These are phyloP conservation scores for Populus davidiana DNA, from an alignment of 345 rosid genomes.

Conservation along the genomic window DNA sequence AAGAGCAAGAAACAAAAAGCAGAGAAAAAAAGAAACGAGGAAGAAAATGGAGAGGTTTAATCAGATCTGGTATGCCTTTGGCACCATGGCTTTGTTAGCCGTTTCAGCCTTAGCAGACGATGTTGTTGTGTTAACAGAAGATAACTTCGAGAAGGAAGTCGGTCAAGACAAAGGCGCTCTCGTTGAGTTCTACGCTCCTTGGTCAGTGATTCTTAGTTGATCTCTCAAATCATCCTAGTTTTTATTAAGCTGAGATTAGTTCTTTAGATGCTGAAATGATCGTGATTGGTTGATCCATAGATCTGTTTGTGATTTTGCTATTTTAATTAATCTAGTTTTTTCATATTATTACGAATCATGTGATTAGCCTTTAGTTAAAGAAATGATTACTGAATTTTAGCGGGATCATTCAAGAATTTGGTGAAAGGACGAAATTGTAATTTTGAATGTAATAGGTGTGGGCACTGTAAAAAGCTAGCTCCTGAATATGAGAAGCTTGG, in stretches of 20 bases:
- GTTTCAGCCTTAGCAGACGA: constrained; percentile 71
- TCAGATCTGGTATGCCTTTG: constrained; percentile 69
- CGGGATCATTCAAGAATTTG: neutral
- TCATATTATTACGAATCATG: neutral
- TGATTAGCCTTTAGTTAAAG: neutral
- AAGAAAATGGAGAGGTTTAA: constrained; percentile 17
- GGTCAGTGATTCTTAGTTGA: constrained; percentile 41
- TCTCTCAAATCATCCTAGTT: neutral
- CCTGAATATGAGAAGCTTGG: constrained; percentile 95
- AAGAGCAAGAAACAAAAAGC: neutral
- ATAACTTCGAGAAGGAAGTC: constrained; percentile 89
- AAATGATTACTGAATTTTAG: neutral
- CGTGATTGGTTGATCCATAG: constrained; percentile 16
- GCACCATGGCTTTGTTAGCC: constrained; percentile 41
- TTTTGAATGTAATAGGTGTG: constrained; percentile 60
- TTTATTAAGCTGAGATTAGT: neutral
- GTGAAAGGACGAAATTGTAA: neutral
- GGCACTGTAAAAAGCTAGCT: constrained; percentile 98
- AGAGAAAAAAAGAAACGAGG: neutral
- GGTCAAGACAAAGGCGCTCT: constrained; percentile 91
- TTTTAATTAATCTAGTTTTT: neutral
- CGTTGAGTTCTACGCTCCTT: constrained; percentile 98
- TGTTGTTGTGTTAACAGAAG: constrained; percentile 79
- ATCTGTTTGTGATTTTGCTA: constrained; percentile 17
- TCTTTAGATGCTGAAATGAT: neutral